Evolutionary conservation across 306 rosid species (phyloP).

Genomic region (Medicago ruthenica): DNA sequence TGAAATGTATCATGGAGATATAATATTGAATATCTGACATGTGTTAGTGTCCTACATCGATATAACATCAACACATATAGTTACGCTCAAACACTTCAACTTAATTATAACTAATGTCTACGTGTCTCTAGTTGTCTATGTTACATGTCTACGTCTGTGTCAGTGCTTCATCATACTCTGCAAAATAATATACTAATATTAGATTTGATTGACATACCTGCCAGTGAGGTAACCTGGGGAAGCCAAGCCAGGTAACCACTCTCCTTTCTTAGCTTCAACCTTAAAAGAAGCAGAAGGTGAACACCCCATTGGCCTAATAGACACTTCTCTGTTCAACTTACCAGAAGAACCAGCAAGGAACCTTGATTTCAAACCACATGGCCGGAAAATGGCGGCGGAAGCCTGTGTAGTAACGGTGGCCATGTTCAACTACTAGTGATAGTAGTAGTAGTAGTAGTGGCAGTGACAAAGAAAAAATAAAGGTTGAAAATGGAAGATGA

Average conservation of each 20-base stretch:
- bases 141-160: not conserved
- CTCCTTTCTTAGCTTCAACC: constrained; percentile 91
- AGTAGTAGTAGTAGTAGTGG: not conserved
- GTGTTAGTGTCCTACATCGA: not conserved
- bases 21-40: no score
- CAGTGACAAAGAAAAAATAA: not conserved
- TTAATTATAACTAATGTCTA: not conserved
- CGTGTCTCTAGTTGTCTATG: not conserved
- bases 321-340: constrained; percentile 64
- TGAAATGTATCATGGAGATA: no score
- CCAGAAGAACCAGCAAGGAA: constrained; percentile 77
- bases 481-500: constrained; percentile 21
- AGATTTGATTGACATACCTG: constrained; percentile 50
- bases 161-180: not conserved
- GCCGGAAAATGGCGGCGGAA: constrained; percentile 86
- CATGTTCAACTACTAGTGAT: constrained; percentile 48
- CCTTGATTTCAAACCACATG: constrained; percentile 63
- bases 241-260: constrained; percentile 93
- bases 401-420: constrained; percentile 93
- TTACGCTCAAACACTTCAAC: not conserved
- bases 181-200: not conserved
- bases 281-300: constrained; percentile 64
- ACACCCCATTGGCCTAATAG: constrained; percentile 58
- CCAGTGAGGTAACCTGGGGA: constrained; percentile 86
- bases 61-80: no score